A percentile compares a stretch with the other conserved stretches of the same genome.
Conservation (phyloP, 345 rosid genomes). For the Eucalyptus regnans region DNA sequence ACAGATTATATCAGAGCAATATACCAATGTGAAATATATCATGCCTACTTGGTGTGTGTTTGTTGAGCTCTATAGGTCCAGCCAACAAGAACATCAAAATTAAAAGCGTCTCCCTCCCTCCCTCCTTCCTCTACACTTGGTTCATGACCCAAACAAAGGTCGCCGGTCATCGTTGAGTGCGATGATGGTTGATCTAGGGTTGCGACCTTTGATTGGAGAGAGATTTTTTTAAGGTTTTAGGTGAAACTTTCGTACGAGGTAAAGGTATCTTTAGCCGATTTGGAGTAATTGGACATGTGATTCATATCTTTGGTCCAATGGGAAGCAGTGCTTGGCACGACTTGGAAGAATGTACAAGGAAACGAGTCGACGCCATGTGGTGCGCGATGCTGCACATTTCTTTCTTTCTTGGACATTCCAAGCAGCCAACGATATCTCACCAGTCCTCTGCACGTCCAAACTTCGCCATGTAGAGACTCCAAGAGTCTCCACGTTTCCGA, state of each 20-base stretch:
- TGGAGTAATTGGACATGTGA: neutral
- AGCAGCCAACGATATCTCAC: neutral
- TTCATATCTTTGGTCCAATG: rapidly evolving
- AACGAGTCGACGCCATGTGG: rapidly evolving
- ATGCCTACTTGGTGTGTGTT: too few species aligned
- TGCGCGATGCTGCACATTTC: neutral
- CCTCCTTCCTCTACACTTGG: neutral
- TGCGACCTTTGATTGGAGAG: neutral
- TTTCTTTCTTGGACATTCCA: neutral
- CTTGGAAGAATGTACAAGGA: neutral
- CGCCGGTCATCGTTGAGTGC: neutral
- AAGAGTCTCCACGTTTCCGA: neutral
- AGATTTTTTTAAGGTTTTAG: neutral
- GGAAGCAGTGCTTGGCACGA: neutral
- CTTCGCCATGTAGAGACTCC: neutral
- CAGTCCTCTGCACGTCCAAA: neutral
- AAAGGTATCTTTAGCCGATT: neutral
- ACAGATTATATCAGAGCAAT: too few species aligned
- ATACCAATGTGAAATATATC: too few species aligned
- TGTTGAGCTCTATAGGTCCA: neutral
- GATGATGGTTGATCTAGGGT: neutral
- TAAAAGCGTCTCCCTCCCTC: neutral
- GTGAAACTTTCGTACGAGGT: neutral
- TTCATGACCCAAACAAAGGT: neutral
- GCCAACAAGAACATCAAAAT: neutral